phyloP scores from a whole-genome alignment of 75 land plant genomes.

The Chamaecyparis obtusa region DNA sequence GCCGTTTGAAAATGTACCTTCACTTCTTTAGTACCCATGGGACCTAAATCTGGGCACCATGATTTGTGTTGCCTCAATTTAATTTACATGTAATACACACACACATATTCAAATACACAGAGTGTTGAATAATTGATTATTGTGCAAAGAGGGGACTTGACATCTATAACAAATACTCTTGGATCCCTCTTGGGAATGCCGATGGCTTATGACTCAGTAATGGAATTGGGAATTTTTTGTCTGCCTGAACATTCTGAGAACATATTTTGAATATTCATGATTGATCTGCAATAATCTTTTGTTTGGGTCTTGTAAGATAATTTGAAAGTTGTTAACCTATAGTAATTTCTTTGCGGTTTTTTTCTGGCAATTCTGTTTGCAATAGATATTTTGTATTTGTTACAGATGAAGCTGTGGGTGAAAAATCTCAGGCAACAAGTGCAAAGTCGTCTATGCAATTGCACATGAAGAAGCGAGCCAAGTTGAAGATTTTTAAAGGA shows the following conservation, averaged over 20 bases:
- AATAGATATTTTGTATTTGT: background rate
- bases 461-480: conserved; percentile 4
- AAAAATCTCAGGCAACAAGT: background rate
- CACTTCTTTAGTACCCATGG: no score
- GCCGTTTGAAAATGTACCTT: no score
- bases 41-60: no score
- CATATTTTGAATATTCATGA: background rate
- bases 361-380: background rate
- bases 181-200: no score
- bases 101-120: no score
- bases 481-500: conserved; percentile 9
- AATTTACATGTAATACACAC: no score
- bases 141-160: no score
- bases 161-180: no score
- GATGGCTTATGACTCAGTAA: background rate
- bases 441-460: background rate
- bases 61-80: no score
- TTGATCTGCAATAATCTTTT: background rate
- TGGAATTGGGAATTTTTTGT: background rate
- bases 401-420: background rate
- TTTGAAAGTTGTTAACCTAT: background rate
- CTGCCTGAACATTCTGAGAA: background rate
- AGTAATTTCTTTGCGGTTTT: background rate
- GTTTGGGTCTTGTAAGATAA: background rate
- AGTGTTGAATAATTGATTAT: no score